These are phyloP conservation scores for Mesotaenium endlicherianum DNA, from an alignment of 139 green algal species.

Conservation along the genomic window DNA sequence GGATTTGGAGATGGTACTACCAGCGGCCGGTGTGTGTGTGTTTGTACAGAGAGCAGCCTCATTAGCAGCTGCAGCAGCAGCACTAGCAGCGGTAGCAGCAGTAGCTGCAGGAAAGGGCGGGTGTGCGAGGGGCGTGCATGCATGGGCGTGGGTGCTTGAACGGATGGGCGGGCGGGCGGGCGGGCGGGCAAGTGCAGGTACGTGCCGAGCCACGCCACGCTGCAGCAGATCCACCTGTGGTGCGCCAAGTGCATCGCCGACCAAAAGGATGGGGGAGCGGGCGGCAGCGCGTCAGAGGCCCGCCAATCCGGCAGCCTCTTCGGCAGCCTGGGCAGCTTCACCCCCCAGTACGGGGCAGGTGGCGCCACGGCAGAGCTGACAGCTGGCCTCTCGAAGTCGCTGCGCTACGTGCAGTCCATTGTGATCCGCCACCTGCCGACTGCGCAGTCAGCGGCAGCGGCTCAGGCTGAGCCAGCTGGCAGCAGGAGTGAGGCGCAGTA, in stretches of 20 bases:
- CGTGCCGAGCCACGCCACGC: not conserved
- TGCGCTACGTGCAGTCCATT: not conserved
- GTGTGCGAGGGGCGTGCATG: no score
- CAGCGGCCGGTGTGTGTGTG: no score
- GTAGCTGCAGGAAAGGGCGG: no score
- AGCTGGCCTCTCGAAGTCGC: not conserved
- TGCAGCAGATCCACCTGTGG: constrained; percentile 47
- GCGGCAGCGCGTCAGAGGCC: no score
- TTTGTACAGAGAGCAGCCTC: no score
- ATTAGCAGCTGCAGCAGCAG: no score
- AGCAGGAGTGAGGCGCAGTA: no score
- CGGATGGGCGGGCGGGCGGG: no score
- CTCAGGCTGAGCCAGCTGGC: not conserved
- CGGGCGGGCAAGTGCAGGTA: constrained; percentile 37
- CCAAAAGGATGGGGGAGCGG: constrained; percentile 14
- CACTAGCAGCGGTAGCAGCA: no score
- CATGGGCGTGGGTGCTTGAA: no score
- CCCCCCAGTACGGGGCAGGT: not conserved
- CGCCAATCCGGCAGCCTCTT: not conserved
- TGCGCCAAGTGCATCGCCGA: constrained; percentile 42
- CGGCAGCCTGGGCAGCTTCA: constrained; percentile 2
- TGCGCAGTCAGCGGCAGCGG: not conserved
- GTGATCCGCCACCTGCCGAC: not conserved
- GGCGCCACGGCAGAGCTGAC: constrained; percentile 5
- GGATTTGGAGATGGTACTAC: no score